Base-by-base conservation (phyloP, 2,329 filamentous ascomycete species). In the Aphanoascus verrucosus region DNA sequence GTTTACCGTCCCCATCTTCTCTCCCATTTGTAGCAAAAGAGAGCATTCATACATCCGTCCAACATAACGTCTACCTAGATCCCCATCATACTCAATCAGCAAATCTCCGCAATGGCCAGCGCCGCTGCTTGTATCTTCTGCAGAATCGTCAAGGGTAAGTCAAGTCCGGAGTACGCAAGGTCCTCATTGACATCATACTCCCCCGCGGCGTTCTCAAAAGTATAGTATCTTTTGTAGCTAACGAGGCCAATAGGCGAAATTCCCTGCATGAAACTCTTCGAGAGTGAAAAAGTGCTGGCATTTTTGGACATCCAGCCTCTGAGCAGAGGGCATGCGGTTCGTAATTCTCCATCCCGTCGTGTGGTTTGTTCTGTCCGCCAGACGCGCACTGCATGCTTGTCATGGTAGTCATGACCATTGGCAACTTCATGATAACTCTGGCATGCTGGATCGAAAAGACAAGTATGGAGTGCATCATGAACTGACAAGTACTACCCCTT, bases 261-360 rank as follows among this genome's bases (percentile, higher is more conserved):
- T 69, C 93, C 93, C 47, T 91, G 83, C 62, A 85, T 97, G 77
- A 98, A 96, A 80, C 83, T 98, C 72, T 90, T 88, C 67, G 93
- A 98, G 74, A 93, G 81, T 63, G 86, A 94, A 37, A 95, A 91
- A 75, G 87, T 91, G 44, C 78, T 95, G 58, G 93, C 93, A 8
- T 98, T 98, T 71, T 85, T 98, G 60, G 93, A 98, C 70, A 96
- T 98, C 72, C 84, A 88, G 60, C 93, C 93, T 3, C 75, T 97
- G 19, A 88, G 84, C 70, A 80, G 80, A 65, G 93, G 93, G 54
- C 93, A 98, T 66, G 87, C 90, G 60, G 91, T 96, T 77, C 64
- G 82, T 70, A 32, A n/a, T 41, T 9, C 15, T n/a, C 48, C 28
- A 1, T 28, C 34, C 23, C 3, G 23, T 28, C 7, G 23, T 28